A percentile compares a stretch with the other conserved stretches of the same genome.
phyloP scores from a whole-genome alignment of 345 rosid species.

The Euphorbia tirucalli region DNA sequence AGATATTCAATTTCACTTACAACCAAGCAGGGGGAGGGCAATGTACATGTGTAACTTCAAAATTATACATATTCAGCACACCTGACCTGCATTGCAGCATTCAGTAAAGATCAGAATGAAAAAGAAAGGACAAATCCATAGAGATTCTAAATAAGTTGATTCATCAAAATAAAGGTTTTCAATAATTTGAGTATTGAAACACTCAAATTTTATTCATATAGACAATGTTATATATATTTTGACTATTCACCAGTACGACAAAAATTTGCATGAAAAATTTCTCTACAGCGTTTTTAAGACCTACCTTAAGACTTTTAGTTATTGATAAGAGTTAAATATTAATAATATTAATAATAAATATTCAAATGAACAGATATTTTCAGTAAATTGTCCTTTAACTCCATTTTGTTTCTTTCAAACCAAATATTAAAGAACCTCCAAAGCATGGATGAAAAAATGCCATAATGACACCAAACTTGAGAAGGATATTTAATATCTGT shows the following conservation, averaged over 20 bases:
- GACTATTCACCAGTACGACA: not conserved
- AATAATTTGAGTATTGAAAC: not conserved
- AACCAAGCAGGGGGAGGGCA: constrained; percentile 98
- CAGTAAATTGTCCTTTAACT: not conserved
- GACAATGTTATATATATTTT: not conserved
- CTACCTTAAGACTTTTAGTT: not conserved
- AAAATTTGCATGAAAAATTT: not conserved
- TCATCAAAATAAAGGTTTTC: not conserved
- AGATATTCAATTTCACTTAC: constrained; percentile 48
- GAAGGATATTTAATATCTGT: not conserved
- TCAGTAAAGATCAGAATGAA: not conserved
- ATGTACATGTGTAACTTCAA: constrained; percentile 78
- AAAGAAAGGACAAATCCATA: not conserved
- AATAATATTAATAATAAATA: not conserved
- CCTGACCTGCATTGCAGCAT: constrained; percentile 69
- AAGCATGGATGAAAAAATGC: not conserved
- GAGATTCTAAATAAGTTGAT: not conserved
- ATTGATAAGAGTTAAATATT: not conserved
- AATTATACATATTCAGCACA: constrained; percentile 61
- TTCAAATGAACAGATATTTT: not conserved
- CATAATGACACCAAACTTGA: too few species aligned
- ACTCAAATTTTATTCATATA: not conserved
- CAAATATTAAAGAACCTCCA: not conserved
- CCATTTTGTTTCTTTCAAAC: not conserved
- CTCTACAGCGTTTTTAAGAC: not conserved